Evolutionary conservation across 345 rosid genomes (phyloP), one percentile per base, ranked within the genome.

Genomic region (Nephelium lappaceum): DNA sequence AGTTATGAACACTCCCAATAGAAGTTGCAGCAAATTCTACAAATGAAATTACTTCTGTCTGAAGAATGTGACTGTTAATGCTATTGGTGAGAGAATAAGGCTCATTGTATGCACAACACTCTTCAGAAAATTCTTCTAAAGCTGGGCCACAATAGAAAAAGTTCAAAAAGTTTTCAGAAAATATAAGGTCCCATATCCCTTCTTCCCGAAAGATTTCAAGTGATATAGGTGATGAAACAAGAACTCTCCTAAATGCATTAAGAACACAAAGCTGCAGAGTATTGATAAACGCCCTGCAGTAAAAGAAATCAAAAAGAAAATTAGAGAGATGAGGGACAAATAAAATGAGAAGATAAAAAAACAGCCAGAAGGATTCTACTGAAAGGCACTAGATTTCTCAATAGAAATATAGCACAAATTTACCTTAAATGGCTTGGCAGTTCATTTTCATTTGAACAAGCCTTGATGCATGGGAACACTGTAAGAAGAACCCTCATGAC

Each of bases 151-250:
- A 88, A 83, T 89, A 88, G 87, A 91, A 91, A 78, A 89, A 86
- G 53, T 87, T 85, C 81, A 91, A 89, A 78, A 89, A 86, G 53
- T 87, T 85, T 80, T 91, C 93, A 23, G 95, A 91, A 85, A 91
- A 91, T 61, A 91, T 76, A 79, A 91, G 93, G 71, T 91, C 93
- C 95, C 95, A 91, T 55, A 91, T 69, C 24, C 93, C 88, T 75
- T 88, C 93, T 76, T 86, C 89, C 79, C 95, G 85, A 14, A 88
- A 83, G 71, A 85, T 79, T 81, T 88, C 91, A 68, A 91, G 83
- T 31, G 82, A 80, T 55, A 15, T 70, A 64, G 93, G 86, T 58
- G 86, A 84, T 62, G 88, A 88, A 83, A 80, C 87, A 84, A 91
- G 88, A 83, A 88, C 77, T 82, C 78, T 90, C 80, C 82, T 85